A percentile compares a stretch with the other conserved stretches of the same genome.
phyloP scores from a whole-genome alignment of 1,284 basidiomycete species.

The Fistulinella cinereoalba region DNA sequence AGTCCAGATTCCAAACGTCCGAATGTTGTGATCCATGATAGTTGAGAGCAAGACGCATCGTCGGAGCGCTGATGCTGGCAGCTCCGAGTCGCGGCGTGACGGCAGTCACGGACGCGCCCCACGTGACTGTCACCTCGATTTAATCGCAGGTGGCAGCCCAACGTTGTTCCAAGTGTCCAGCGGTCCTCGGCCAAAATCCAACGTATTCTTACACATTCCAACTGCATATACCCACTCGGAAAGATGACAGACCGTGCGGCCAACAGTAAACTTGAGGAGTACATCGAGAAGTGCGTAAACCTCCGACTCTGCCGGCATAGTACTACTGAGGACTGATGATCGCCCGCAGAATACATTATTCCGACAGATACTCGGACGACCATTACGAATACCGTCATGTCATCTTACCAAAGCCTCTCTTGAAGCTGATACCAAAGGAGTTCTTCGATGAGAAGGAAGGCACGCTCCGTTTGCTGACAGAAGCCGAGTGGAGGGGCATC shows the following conservation, averaged over 20 bases:
- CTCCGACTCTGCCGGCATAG: slow-evolving; percentile 5
- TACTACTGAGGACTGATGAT: slow-evolving; percentile 14
- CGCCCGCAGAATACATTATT: slow-evolving; percentile 69
- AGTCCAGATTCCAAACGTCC: background rate
- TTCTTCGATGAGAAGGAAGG: slow-evolving; percentile 80
- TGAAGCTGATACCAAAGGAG: slow-evolving; percentile 84
- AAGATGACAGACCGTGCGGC: slow-evolving; percentile 30
- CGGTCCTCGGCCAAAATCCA: slow-evolving; percentile 1
- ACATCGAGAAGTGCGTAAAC: slow-evolving; percentile 58
- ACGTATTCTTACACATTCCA: background rate
- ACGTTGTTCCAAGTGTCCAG: background rate
- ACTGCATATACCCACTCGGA: slow-evolving; percentile 12
- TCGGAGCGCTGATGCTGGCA: too few species aligned
- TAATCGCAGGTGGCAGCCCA: slow-evolving; percentile 5
- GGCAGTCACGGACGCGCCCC: background rate
- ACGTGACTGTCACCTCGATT: background rate
- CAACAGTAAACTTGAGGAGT: slow-evolving; percentile 58
- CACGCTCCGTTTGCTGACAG: slow-evolving; percentile 77
- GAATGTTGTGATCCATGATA: slow-evolving; percentile 16
- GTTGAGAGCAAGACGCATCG: slow-evolving; percentile 9
- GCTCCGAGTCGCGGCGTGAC: too few species aligned
- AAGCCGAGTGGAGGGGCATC: slow-evolving; percentile 92
- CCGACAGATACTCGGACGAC: slow-evolving; percentile 81
- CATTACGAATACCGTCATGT: slow-evolving; percentile 89
- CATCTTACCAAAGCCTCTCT: slow-evolving; percentile 84